Evolutionary conservation across 2,329 filamentous ascomycete species (phyloP), one percentile per base, ranked within the genome.

Genomic region (Aspergillus costaricaensis): DNA sequence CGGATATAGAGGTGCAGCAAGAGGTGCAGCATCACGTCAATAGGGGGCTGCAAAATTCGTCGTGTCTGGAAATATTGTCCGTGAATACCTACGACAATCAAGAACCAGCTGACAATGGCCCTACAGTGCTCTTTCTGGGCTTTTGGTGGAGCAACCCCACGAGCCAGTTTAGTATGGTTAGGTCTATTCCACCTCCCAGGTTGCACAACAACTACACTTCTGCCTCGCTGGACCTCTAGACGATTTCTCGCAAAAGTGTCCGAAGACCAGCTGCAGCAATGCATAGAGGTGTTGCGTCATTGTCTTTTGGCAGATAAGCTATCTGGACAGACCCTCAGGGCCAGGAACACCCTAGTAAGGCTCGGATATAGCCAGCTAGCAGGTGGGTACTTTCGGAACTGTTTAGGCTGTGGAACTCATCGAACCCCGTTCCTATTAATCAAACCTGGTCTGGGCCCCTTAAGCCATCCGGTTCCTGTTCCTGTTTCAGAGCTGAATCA

Each of bases 1-100:
- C 53, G 53, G 53, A 47, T 55, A 55, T 55, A 44, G 14, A 55
- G 44, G 17, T 47, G 41, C 53, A 55, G 53, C 43, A 19, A 32
- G 14, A 55, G 36, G 19, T 47, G 17, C 53, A 55, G 53, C 43
- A 19, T 36, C 36, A 44, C 17, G 39, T 47, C 53, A 32, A 44
- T 55, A 55, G 53, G n/a, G 25, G 38, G 27, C 27, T 15, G 52
- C n/a, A 30, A 17, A 21, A 6, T 41, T 23, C 53, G 19, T 44
- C 41, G 39, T 47, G 25, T 41, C 41, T 55, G 53, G 17, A 36
- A 43, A 21, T 3, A n/a, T 23, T 47, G 9, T 19, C 25, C 39
- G 43, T 15, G 8, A 47, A 36, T 27, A 36, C 39, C 39, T 36
- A 55, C 47, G 17, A 4, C 14, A 23, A 44, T 19, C 15, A 15